These are phyloP conservation scores for Cryptosporidium felis DNA, from an alignment of 169 alveolate species.

Conservation along the genomic window DNA sequence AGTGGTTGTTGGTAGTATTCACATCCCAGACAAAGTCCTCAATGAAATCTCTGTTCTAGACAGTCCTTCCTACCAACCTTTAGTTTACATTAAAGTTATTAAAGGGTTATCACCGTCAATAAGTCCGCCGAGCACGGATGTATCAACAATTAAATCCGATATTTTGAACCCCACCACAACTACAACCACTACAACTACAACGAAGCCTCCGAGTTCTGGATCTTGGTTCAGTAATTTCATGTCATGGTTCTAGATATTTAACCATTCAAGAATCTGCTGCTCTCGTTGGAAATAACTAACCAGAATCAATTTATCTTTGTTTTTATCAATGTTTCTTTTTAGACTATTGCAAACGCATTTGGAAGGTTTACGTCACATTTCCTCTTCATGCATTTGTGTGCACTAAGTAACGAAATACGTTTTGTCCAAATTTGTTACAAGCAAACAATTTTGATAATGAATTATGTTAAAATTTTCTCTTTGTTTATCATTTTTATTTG, in stretches of 20 bases:
- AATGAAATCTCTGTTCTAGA: constrained; percentile 30
- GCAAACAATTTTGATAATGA: too few relatives aligned
- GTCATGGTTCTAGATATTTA: constrained; percentile 58
- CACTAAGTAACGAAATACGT: too few relatives aligned
- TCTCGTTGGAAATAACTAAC: too few relatives aligned
- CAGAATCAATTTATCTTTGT: too few relatives aligned
- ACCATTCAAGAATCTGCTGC: too few relatives aligned
- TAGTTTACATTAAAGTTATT: constrained; percentile 14
- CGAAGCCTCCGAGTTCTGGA: background rate
- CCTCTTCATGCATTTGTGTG: too few relatives aligned
- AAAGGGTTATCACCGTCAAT: constrained; percentile 32
- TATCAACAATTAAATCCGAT: background rate
- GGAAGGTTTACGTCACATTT: too few relatives aligned
- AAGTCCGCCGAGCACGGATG: background rate
- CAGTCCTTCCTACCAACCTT: constrained; percentile 60
- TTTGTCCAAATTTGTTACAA: too few relatives aligned
- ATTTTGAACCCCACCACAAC: constrained; percentile 1
- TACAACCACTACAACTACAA: constrained; percentile 7
- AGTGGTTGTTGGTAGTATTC: background rate
- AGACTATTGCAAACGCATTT: too few relatives aligned
- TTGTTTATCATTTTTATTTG: too few relatives aligned
- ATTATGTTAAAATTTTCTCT: too few relatives aligned
- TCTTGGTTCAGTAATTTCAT: constrained; percentile 9
- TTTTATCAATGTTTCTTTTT: too few relatives aligned
- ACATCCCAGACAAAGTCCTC: background rate